Conservation (phyloP, 2,329 filamentous ascomycete species). For the Neurospora sp. region DNA sequence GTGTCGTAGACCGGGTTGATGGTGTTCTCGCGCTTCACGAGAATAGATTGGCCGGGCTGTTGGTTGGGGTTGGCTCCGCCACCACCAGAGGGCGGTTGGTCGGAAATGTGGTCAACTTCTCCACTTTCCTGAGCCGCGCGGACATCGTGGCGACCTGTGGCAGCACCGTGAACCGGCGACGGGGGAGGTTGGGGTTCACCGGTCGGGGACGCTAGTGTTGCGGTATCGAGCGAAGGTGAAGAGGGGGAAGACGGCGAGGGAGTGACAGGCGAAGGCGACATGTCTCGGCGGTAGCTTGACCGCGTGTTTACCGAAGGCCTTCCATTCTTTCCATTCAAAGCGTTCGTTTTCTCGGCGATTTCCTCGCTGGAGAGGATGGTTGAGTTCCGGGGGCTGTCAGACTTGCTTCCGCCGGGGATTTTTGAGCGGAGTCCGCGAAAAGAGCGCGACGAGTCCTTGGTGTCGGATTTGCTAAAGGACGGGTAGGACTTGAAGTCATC, state of each 20-base stretch:
- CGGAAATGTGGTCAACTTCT: slow-evolving; percentile 91
- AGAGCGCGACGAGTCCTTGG: slow-evolving; percentile 82
- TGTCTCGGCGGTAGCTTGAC: slow-evolving; percentile 33
- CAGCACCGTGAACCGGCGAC: slow-evolving; percentile 75
- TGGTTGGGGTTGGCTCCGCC: slow-evolving; percentile 50
- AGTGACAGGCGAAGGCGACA: slow-evolving; percentile 28
- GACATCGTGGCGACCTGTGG: slow-evolving; percentile 67
- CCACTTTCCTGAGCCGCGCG: slow-evolving; percentile 73
- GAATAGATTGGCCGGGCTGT: slow-evolving; percentile 77
- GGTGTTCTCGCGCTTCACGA: slow-evolving; percentile 69
- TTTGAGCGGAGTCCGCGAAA: slow-evolving; percentile 81
- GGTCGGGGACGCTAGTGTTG: slow-evolving; percentile 33
- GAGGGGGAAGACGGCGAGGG: slow-evolving; percentile 31
- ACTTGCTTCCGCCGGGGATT: slow-evolving; percentile 64
- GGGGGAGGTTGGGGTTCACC: slow-evolving; percentile 57
- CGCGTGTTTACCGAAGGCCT: slow-evolving; percentile 41
- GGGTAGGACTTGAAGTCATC: slow-evolving; percentile 69
- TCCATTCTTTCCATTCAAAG: slow-evolving; percentile 63
- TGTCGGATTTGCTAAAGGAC: slow-evolving; percentile 86
- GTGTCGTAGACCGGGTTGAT: slow-evolving; percentile 52
- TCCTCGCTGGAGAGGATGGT: slow-evolving; percentile 56
- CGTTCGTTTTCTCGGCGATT: slow-evolving; percentile 58
- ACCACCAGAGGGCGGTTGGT: slow-evolving; percentile 67
- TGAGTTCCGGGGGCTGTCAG: slow-evolving; percentile 75
- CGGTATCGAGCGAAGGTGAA: slow-evolving; percentile 31